Percentiles rank a stretch among this genome's conserved stretches.
These are phyloP conservation scores for Nepenthes alata DNA, from an alignment of 179 eudicot species.

Conservation along the genomic window DNA sequence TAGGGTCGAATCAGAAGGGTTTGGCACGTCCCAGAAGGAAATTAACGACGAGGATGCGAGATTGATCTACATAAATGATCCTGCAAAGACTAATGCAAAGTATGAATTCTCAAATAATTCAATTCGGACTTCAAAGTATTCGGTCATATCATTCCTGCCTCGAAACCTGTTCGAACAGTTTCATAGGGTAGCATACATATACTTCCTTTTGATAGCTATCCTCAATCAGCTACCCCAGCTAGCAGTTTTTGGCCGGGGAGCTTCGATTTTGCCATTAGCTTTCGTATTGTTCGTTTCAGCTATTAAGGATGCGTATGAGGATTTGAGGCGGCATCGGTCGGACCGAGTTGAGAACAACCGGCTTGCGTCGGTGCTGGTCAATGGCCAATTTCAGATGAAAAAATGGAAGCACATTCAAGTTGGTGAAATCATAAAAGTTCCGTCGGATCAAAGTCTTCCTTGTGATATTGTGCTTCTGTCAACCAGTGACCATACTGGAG, in stretches of 20 bases:
- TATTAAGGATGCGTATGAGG: conserved; percentile 95
- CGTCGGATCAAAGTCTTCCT: conserved; percentile 67
- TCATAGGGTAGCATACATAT: conserved; percentile 86
- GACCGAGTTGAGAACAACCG: conserved; percentile 81
- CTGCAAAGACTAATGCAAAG: conserved; percentile 65
- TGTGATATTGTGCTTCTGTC: conserved; percentile 91
- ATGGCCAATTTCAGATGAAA: conserved; percentile 50
- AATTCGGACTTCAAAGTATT: conserved; percentile 73
- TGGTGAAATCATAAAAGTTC: conserved; percentile 77
- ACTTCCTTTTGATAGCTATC: conserved; percentile 83
- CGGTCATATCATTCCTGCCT: conserved; percentile 77
- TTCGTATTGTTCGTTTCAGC: conserved; percentile 83
- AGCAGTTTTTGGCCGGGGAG: conserved; percentile 86
- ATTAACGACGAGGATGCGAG: conserved; percentile 89
- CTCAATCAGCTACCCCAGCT: conserved; percentile 96
- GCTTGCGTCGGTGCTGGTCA: conserved; percentile 46
- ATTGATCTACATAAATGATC: conserved; percentile 65
- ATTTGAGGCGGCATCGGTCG: conserved; percentile 72
- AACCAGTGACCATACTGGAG: conserved; percentile 94
- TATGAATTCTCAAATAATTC: conserved; percentile 76
- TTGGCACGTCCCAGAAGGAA: conserved; percentile 68
- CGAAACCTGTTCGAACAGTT: conserved; percentile 91
- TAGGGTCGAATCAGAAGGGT: conserved; percentile 56
- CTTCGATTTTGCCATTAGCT: conserved; percentile 82
- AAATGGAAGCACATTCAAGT: conserved; percentile 82